Evolutionary conservation across 495 filamentous ascomycete genomes (phyloP), one percentile per base, ranked within the genome.

Genomic region (Echria macrotheca): DNA sequence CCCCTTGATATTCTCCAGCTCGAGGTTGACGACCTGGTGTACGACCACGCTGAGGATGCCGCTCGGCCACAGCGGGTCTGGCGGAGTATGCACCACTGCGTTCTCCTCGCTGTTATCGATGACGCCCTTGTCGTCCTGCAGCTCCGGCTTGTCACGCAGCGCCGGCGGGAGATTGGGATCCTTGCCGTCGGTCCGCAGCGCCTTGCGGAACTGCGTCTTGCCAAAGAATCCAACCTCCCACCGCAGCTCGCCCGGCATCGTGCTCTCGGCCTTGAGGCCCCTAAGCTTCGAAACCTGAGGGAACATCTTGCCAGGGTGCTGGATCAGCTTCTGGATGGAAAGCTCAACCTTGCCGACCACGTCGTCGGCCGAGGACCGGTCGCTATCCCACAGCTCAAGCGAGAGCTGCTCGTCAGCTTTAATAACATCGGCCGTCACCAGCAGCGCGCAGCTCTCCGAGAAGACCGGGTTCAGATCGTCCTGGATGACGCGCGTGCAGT

Each of bases 191-290:
- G 88, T 95, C 6, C 87, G 73, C 31, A 97, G 71, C 21, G 88
- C 90, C 25, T 81, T 75, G 23, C 91, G 74, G 67, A 96, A 84
- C 49, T 88, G 78, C 3, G 91, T 87, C 70, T 95, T 96, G 46
- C 81, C 81, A 47, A 96, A 97, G 67, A 84, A 96, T 5, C 91
- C 91, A 35, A 96, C 89, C 63, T 96, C 91, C 91, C 91, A 96
- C 63, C 91, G 84, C 19, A 97, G 72, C 60, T 95, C 82, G 40
- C 91, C 91, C 0, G 91, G 91, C 91, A 97, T 96, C 46, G 79
- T 78, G 54, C 80, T 91, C 33, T 81, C 90, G 32, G 87, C 81
- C 44, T 91, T 84, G 60, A 91, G 77, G 8, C 90, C 90, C 11
- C 76, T 69, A 0, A 96, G 77, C 50, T 85, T 87, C 0, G 89